Evolutionary conservation across 2,329 filamentous ascomycete genomes (phyloP), one percentile per base, ranked within the genome.

Genomic region (Cercospora sojina): DNA sequence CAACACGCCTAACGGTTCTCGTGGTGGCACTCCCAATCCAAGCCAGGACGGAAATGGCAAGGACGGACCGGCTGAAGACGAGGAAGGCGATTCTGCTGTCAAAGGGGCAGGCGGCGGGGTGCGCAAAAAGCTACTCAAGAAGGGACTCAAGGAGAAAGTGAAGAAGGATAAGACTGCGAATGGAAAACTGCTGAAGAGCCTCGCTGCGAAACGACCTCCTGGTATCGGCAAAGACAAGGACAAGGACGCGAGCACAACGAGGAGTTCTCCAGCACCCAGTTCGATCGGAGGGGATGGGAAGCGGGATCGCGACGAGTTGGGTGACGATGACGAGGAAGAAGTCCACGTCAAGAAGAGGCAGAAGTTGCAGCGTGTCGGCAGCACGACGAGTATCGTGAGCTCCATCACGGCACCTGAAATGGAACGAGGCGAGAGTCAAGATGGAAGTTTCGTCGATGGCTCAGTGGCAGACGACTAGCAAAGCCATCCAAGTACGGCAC

Each of bases 111-210:
- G 74, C 2, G 74, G 74, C 5, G 74, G 74, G 3, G 72, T 78
- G 65, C 68, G 73, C 59, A 79, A 78, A 67, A 78, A 76, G 72
- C 72, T 77, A 62, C 70, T 78, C 53, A 77, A 79, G 66, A 78
- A 79, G 67, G 76, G 75, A n/a, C 70, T 79, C 35, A 81, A 78
- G 59, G 79, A 80, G 41, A 80, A 82, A 61, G 77, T 80, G 66
- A 80, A 79, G 64, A 83, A 81, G 66, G 71, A 75, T 71, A 80
- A 81, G 62, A 79, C 76, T 68, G 65, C 68, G 6, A 75, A 74
- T 58, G 74, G 73, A 38, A 80, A 81, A 53, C 16, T 72, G n/a
- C 67, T 70, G 0, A 76, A 75, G 58, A 69, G 65, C 31, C 64
- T 69, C 20, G 68, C 71, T 27, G 71, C 69, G 32, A 74, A 76